phyloP scores from a whole-genome alignment of 2,329 filamentous ascomycete genomes.

The Moelleriella libera region DNA sequence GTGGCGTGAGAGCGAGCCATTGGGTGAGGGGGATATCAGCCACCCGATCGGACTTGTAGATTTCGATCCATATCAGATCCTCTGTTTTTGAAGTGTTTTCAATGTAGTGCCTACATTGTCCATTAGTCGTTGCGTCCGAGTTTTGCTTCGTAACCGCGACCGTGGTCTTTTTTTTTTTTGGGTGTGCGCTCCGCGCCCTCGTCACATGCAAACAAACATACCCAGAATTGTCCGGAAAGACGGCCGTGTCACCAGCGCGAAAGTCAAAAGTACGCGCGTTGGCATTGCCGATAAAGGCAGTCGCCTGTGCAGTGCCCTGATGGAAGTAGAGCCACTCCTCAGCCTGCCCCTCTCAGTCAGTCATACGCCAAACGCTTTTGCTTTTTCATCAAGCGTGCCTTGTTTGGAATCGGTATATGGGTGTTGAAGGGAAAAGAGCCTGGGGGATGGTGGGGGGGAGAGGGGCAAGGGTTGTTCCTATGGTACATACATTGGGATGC shows the following conservation, averaged over 20 bases:
- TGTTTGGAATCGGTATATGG: too few relatives aligned
- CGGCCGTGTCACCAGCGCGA: conserved; percentile 49
- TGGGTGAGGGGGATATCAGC: conserved; percentile 53
- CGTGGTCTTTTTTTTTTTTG: too few relatives aligned
- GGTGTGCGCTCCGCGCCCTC: too few relatives aligned
- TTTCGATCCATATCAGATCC: conserved; percentile 53
- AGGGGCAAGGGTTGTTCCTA: neutral
- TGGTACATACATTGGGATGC: conserved; percentile 46
- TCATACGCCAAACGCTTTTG: neutral
- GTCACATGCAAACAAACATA: conserved; percentile 12
- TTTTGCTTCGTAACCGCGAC: too few relatives aligned
- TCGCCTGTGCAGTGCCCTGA: conserved; percentile 42
- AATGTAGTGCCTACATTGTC: conserved; percentile 26
- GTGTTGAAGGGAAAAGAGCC: too few relatives aligned
- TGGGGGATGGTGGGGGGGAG: too few relatives aligned
- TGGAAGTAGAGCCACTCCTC: conserved; percentile 63
- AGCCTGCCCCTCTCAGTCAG: conserved; percentile 23
- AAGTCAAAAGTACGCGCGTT: conserved; percentile 55
- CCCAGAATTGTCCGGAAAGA: conserved; percentile 51
- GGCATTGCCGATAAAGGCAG: conserved; percentile 47
- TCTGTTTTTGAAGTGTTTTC: conserved; percentile 51
- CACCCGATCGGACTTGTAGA: conserved; percentile 54
- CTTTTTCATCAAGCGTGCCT: neutral
- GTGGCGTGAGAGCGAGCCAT: conserved; percentile 55
- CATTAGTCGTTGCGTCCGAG: neutral